phyloP scores from a whole-genome alignment of 2,329 filamentous ascomycete genomes.

The Fonsecaea pugnacius region DNA sequence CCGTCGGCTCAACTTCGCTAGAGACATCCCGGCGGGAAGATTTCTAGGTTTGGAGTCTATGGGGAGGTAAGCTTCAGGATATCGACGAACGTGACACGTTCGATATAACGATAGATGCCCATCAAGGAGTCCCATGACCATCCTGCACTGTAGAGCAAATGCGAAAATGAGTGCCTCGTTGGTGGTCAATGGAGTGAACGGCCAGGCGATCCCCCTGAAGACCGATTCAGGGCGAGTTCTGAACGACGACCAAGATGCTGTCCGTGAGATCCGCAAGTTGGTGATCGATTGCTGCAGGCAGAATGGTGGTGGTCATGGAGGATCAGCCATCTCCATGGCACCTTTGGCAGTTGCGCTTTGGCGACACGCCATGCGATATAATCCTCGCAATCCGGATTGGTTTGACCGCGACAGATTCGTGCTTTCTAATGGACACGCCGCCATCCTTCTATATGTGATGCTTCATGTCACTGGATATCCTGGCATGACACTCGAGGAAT shows the following conservation, averaged over 20 bases:
- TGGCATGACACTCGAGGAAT: slow-evolving; percentile 43
- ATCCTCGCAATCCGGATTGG: slow-evolving; percentile 57
- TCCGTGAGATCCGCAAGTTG: not conserved
- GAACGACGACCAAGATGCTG: not conserved
- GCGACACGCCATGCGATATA: slow-evolving; percentile 53
- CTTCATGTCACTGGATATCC: slow-evolving; percentile 43
- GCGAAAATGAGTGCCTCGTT: not conserved
- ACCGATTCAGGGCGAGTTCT: not conserved
- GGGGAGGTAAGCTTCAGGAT: not conserved
- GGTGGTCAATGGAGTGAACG: not conserved
- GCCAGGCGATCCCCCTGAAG: not conserved
- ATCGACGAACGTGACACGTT: not conserved
- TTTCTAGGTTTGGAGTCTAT: not conserved
- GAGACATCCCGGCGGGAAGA: not conserved
- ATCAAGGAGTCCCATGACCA: not conserved
- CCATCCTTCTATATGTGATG: slow-evolving; percentile 40
- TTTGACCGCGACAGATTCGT: slow-evolving; percentile 69
- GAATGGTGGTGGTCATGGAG: slow-evolving; percentile 18
- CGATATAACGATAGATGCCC: not conserved
- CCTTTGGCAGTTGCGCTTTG: slow-evolving; percentile 64
- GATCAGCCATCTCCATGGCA: slow-evolving; percentile 41
- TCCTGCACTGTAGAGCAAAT: not conserved
- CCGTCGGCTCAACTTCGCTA: not conserved
- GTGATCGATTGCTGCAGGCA: slow-evolving; percentile 8
- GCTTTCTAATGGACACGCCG: slow-evolving; percentile 57